Conservation (phyloP, 75 land plant genomes). For the Pseudotsuga menziesii region DNA sequence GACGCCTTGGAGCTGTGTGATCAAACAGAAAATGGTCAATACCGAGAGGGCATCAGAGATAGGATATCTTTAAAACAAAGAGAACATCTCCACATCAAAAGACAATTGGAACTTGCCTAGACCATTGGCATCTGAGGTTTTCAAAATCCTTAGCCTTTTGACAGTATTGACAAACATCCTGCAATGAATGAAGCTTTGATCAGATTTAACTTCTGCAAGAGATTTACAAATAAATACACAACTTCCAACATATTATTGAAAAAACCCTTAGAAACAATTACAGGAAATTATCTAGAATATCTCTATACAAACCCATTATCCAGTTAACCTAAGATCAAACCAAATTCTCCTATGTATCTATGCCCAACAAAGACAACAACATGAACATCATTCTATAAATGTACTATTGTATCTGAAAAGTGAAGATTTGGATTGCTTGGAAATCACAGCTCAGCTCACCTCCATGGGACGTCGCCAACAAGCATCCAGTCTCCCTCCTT, state of each 20-base stretch:
- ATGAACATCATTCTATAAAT: neutral
- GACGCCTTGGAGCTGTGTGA: conserved; percentile 10
- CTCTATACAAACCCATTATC: neutral
- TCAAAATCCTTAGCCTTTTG: conserved; percentile 76
- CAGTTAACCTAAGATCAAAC: neutral
- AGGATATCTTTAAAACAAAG: neutral
- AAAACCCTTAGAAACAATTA: neutral
- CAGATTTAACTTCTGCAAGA: neutral
- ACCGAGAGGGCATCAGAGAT: neutral
- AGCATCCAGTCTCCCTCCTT: conserved; percentile 92
- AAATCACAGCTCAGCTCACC: conserved; percentile 37
- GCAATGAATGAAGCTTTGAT: conserved; percentile 1
- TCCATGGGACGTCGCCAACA: conserved; percentile 94
- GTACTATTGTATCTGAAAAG: neutral
- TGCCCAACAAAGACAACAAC: neutral
- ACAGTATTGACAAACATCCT: conserved; percentile 76
- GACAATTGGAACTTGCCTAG: conserved; percentile 29
- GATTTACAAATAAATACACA: neutral
- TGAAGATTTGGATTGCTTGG: neutral
- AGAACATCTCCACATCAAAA: neutral
- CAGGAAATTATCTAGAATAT: neutral
- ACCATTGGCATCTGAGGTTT: conserved; percentile 58
- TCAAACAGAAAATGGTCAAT: neutral
- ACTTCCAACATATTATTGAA: neutral
- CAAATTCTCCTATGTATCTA: neutral